Conservation (phyloP, 2,329 filamentous ascomycete species). For the Paraphoma chrysanthemicola region DNA sequence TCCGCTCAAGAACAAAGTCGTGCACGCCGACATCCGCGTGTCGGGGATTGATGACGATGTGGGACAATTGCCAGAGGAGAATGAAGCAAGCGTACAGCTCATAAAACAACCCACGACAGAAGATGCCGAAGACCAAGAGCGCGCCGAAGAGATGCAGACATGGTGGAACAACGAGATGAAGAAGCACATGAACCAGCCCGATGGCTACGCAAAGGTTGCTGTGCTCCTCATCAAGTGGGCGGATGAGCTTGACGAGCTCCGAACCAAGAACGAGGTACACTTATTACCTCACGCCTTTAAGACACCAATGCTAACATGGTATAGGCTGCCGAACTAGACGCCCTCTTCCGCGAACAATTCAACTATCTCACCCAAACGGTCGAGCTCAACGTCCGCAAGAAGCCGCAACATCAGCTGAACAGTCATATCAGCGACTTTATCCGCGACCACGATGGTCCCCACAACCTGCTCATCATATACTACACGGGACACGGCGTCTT, state of each 20-base stretch:
- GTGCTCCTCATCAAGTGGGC: slow-evolving; percentile 49
- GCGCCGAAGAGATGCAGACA: slow-evolving; percentile 34
- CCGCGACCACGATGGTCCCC: slow-evolving; percentile 34
- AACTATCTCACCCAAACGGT: slow-evolving; percentile 40
- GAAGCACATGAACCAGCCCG: slow-evolving; percentile 39
- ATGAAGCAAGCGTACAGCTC: background rate
- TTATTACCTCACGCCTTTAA: background rate
- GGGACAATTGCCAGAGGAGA: background rate
- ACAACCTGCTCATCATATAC: slow-evolving; percentile 47
- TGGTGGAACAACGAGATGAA: slow-evolving; percentile 43
- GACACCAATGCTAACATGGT: background rate
- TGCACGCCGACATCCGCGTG: slow-evolving; percentile 36
- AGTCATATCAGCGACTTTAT: slow-evolving; percentile 36
- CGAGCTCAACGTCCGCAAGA: slow-evolving; percentile 38
- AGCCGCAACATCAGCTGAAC: slow-evolving; percentile 45
- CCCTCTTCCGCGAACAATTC: slow-evolving; percentile 37
- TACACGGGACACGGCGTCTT: slow-evolving; percentile 49
- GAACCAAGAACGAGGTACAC: slow-evolving; percentile 40
- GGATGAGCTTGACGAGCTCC: slow-evolving; percentile 43
- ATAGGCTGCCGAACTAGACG: slow-evolving; percentile 38
- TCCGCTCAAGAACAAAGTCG: slow-evolving; percentile 24
- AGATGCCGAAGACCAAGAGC: slow-evolving; percentile 22
- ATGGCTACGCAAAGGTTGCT: slow-evolving; percentile 43
- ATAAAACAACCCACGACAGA: slow-evolving; percentile 10
- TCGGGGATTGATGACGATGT: slow-evolving; percentile 24